Evolutionary conservation across 306 rosid genomes (phyloP).

Genomic region (Cicer arietinum): DNA sequence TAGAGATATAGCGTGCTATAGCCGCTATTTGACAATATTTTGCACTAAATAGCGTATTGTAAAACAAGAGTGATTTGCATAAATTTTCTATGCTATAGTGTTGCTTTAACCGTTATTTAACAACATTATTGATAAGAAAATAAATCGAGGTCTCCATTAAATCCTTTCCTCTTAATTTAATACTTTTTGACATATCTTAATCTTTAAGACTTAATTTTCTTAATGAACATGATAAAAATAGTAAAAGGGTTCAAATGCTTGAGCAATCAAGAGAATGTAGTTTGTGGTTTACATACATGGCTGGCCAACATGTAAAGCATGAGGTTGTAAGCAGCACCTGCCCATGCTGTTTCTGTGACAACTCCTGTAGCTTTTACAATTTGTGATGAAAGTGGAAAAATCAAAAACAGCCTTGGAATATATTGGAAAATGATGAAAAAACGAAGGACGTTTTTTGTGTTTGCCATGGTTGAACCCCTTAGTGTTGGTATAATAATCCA

Average conservation of each 20-base stretch:
- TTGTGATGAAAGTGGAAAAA: conserved; percentile 88
- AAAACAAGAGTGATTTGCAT: too few species aligned
- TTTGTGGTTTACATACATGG: conserved; percentile 70
- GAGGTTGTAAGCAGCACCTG: conserved; percentile 94
- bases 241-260: neutral
- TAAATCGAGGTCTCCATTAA: too few species aligned
- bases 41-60: too few species aligned
- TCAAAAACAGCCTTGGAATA: conserved; percentile 76
- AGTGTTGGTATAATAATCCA: conserved; percentile 87
- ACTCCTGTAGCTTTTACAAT: conserved; percentile 85
- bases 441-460: conserved; percentile 82
- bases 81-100: too few species aligned
- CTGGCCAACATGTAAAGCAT: conserved; percentile 97
- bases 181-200: neutral
- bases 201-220: neutral
- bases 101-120: too few species aligned
- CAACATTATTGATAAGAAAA: too few species aligned
- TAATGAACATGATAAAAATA: conserved; percentile 5
- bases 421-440: conserved; percentile 83
- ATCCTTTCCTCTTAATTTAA: neutral
- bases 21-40: too few species aligned
- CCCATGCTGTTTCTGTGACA: conserved; percentile 96
- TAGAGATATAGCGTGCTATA: too few species aligned
- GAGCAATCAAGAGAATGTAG: conserved; percentile 28
- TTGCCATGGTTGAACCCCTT: conserved; percentile 79